Base-by-base conservation (phyloP, 2,329 filamentous ascomycete genomes). In the Uncinocarpus reesii region DNA sequence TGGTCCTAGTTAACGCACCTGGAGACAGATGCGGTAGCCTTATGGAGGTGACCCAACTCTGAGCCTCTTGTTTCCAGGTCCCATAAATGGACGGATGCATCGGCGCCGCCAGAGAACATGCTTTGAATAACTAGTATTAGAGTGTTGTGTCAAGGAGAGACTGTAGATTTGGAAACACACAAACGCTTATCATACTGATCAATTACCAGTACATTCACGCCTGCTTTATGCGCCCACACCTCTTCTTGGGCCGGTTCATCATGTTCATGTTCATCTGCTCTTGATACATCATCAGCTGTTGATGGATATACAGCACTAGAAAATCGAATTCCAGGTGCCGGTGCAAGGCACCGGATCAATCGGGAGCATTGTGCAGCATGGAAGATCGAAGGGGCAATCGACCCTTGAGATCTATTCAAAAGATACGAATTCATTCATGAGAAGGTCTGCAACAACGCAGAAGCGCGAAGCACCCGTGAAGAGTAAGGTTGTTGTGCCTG, bases 71-170 rank as follows among this genome's bases (percentile, higher is more conserved):
- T 69, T 58, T 94, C 84, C 5, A 95, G 76, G 65, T 95, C 83
- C 89, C 89, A 95, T 38, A 95, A 69, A 56, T 81, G 84, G 59
- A 95, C 79, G 0, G 84, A 84, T 7, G 84, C 86, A 61, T 95
- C 87, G 3, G 86, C 83, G 24, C 89, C 88, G 3, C 86, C 90
- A 0, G 89, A 94, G 1, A 95, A 67, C 53, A 95, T 74, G 55
- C 85, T 36, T 18, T 4, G 15, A 21, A 37, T 23, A 11, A 23
- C 8, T 5, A 2, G 11, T 21, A 41, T 41, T 26, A 40, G 24
- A 32, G 28, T 6, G n/a, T 10, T 21, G 7, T 2, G 2, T 24
- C 13, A 7, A 26, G 37, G 29, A 34, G 20, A 23, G n/a, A 20
- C 11, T 15, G 11, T 13, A 26, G 52, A 18, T 53, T 73, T 63